Percentiles rank a stretch among this genome's conserved stretches.
Conservation (phyloP, 352 stramenopile species). For the Lagenidium sp. region DNA sequence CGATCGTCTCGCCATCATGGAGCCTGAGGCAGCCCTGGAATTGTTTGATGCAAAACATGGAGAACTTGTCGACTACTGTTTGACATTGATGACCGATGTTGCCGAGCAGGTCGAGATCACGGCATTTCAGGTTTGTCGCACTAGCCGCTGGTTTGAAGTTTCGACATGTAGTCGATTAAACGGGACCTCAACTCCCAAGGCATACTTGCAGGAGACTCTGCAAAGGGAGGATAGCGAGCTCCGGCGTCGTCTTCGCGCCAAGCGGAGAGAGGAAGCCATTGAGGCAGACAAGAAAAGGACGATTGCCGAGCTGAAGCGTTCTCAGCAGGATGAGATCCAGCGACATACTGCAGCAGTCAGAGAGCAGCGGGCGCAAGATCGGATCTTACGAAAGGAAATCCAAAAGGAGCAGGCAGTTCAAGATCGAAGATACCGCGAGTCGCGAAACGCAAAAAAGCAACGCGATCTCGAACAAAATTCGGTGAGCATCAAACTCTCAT, state of each 20-base stretch:
- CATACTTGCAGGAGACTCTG: slow-evolving; percentile 4
- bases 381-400: not conserved
- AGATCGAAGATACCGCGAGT: slow-evolving; percentile 2
- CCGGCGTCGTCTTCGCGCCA: slow-evolving; percentile 5
- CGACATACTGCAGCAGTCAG: not conserved
- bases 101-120: too few relatives aligned
- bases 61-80: slow-evolving; percentile 8
- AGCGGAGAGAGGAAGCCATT: slow-evolving; percentile 2
- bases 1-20: slow-evolving; percentile 25
- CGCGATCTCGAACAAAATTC: slow-evolving; percentile 3
- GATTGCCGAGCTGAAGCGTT: slow-evolving; percentile 4
- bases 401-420: too few relatives aligned
- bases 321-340: slow-evolving; percentile 11
- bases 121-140: too few relatives aligned
- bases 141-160: too few relatives aligned
- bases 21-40: slow-evolving; percentile 21
- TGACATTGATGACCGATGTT: slow-evolving; percentile 7
- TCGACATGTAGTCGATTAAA: too few relatives aligned
- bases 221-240: slow-evolving; percentile 9
- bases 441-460: slow-evolving; percentile 9
- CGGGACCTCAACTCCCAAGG: too few relatives aligned
- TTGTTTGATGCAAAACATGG: slow-evolving; percentile 13
- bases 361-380: slow-evolving; percentile 1
- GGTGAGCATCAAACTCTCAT: slow-evolving; percentile 1
- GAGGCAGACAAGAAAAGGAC: slow-evolving; percentile 1